Percentiles rank a stretch among this genome's conserved stretches.
Evolutionary conservation across 257 asterid genomes (phyloP).

Genomic region (Solanum corneliomulleri): DNA sequence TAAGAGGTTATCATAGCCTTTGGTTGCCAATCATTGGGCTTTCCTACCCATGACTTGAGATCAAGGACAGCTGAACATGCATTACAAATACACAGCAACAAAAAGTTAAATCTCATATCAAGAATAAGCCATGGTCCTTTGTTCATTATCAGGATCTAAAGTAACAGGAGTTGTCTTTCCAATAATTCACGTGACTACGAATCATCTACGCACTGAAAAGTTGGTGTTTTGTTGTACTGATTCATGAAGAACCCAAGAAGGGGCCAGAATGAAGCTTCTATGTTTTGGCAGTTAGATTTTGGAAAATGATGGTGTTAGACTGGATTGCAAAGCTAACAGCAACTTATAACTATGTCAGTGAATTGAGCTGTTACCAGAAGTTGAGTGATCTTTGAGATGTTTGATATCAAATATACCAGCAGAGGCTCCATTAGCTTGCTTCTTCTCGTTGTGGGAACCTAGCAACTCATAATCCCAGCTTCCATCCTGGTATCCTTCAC

Average conservation of each 20-base stretch:
- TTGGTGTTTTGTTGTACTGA: neutral
- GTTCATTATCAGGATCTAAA: neutral
- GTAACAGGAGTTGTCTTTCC: neutral
- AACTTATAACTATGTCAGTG: neutral
- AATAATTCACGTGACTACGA: neutral
- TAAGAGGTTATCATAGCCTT: conserved; percentile 63
- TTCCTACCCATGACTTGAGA: conserved; percentile 75
- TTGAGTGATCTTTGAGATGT: conserved; percentile 60
- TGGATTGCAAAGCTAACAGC: neutral
- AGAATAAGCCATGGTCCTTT: neutral
- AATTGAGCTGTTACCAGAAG: conserved; percentile 33
- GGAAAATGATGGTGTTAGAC: neutral
- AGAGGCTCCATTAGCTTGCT: conserved; percentile 55
- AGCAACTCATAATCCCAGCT: conserved; percentile 64
- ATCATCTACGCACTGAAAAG: neutral
- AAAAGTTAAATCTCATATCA: neutral
- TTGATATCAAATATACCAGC: conserved; percentile 74
- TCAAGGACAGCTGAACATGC: conserved; percentile 49
- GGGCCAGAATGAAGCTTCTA: neutral
- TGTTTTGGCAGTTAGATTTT: neutral
- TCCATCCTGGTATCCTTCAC: conserved; percentile 53
- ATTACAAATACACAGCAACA: neutral
- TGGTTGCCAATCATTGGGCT: conserved; percentile 75
- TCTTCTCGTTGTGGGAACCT: conserved; percentile 50
- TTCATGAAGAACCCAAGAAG: neutral